Evolutionary conservation across 129 eudicot genomes (phyloP).

Genomic region (Daucus carota): DNA sequence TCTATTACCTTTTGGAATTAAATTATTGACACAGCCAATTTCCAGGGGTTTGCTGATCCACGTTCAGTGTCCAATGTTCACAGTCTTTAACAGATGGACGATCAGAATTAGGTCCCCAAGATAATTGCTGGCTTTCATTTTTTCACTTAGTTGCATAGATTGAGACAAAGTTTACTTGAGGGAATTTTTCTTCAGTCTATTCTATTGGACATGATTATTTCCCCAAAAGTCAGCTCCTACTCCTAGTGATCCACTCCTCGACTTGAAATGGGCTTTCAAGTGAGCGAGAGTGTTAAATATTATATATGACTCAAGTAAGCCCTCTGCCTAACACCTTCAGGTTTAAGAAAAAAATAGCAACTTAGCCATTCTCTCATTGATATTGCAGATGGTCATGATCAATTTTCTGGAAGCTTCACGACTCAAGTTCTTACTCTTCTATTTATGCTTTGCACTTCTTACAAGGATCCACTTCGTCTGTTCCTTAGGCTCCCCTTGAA

Average conservation of each 20-base stretch:
- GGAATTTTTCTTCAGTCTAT: not conserved
- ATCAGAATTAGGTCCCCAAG: not conserved
- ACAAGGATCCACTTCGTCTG: not conserved
- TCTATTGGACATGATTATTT: not conserved
- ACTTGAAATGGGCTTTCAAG: too few relatives aligned
- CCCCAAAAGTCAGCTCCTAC: not conserved
- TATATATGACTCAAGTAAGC: too few relatives aligned
- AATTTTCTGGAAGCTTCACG: not conserved
- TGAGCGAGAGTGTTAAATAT: too few relatives aligned
- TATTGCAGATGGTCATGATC: not conserved
- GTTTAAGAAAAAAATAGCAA: too few relatives aligned
- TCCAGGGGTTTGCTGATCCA: not conserved
- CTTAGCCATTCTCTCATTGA: not conserved
- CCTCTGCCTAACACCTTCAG: too few relatives aligned
- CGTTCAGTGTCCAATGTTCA: not conserved
- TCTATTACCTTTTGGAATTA: too few relatives aligned
- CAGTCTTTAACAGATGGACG: not conserved
- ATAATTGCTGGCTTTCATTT: not conserved
- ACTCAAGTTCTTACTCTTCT: not conserved
- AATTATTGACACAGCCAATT: not conserved
- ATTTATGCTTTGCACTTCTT: not conserved
- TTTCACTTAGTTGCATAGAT: not conserved
- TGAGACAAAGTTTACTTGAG: too few relatives aligned
- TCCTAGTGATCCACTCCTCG: too few relatives aligned
- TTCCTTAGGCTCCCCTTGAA: too few relatives aligned